phyloP scores from a whole-genome alignment of 108 stramenopile genomes.

The Pseudonitzschia delicatissima region DNA sequence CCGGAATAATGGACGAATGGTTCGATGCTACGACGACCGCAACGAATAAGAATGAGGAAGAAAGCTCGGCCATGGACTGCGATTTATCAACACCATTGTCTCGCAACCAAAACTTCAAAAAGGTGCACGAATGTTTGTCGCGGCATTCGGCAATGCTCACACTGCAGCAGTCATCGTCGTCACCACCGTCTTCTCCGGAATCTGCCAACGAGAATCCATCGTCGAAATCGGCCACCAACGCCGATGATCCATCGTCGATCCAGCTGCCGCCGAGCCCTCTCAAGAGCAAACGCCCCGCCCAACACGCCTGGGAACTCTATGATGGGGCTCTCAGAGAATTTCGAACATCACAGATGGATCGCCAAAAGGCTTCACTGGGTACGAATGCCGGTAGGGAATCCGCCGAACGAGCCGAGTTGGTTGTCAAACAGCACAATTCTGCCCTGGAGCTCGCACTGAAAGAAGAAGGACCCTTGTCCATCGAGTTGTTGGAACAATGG shows the following conservation, averaged over 20 bases:
- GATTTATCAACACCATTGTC: not conserved
- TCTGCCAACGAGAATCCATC: not conserved
- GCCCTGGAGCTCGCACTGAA: slow-evolving; percentile 29
- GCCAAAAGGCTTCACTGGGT: slow-evolving; percentile 38
- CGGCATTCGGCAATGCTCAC: slow-evolving; percentile 25
- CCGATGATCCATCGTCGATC: not conserved
- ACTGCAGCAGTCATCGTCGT: slow-evolving; percentile 7
- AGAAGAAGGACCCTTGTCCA: not conserved
- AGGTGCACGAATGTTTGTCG: slow-evolving; percentile 23
- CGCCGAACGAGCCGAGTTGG: slow-evolving; percentile 14
- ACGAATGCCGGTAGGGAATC: slow-evolving; percentile 36
- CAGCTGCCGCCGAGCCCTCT: not conserved
- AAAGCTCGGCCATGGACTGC: too few species aligned
- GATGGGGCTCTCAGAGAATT: slow-evolving; percentile 34
- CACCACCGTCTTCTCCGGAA: not conserved
- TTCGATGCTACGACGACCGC: not conserved
- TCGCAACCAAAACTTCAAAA: slow-evolving; percentile 3
- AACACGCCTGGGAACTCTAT: slow-evolving; percentile 27
- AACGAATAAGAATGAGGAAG: not conserved
- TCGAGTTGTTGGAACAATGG: slow-evolving; percentile 9
- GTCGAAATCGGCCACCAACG: not conserved
- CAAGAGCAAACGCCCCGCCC: not conserved
- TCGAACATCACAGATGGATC: slow-evolving; percentile 36
- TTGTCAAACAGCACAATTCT: slow-evolving; percentile 17
- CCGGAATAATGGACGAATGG: not conserved